Evolutionary conservation across 2,329 filamentous ascomycete genomes (phyloP).

Genomic region (Delphinella strobiligena): DNA sequence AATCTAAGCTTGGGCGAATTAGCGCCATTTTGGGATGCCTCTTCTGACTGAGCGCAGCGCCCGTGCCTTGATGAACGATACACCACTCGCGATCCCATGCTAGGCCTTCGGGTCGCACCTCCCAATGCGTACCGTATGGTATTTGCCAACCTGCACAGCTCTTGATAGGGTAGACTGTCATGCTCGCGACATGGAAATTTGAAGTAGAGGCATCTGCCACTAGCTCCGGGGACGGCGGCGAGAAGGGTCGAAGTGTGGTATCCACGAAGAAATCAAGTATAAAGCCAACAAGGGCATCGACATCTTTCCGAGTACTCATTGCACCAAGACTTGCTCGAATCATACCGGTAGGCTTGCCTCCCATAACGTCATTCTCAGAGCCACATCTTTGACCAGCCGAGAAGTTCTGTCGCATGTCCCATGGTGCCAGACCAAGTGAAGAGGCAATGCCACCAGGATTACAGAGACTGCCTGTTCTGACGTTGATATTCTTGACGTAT

Average conservation of each 20-base stretch:
- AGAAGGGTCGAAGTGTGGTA: not conserved
- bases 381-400: constrained; percentile 77
- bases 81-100: constrained; percentile 98
- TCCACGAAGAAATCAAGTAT: constrained; percentile 23
- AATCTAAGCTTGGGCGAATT: constrained; percentile 62
- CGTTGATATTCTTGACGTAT: constrained; percentile 63
- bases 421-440: constrained; percentile 59
- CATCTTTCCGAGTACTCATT: constrained; percentile 71
- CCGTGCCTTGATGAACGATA: constrained; percentile 74
- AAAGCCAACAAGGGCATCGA: constrained; percentile 50
- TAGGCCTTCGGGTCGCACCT: constrained; percentile 67
- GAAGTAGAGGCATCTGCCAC: constrained; percentile 2
- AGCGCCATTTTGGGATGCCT: constrained; percentile 78
- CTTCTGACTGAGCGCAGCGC: constrained; percentile 79
- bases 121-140: constrained; percentile 54
- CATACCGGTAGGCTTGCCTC: constrained; percentile 77
- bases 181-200: constrained; percentile 31
- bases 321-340: constrained; percentile 79
- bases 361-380: constrained; percentile 66
- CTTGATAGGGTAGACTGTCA: constrained; percentile 78
- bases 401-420: constrained; percentile 78
- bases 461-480: constrained; percentile 81
- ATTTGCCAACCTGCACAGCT: constrained; percentile 75
- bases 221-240: constrained; percentile 8
- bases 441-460: constrained; percentile 78